These are phyloP conservation scores for Nannochloris sp. DNA, from an alignment of 139 green algal species.

Conservation along the genomic window DNA sequence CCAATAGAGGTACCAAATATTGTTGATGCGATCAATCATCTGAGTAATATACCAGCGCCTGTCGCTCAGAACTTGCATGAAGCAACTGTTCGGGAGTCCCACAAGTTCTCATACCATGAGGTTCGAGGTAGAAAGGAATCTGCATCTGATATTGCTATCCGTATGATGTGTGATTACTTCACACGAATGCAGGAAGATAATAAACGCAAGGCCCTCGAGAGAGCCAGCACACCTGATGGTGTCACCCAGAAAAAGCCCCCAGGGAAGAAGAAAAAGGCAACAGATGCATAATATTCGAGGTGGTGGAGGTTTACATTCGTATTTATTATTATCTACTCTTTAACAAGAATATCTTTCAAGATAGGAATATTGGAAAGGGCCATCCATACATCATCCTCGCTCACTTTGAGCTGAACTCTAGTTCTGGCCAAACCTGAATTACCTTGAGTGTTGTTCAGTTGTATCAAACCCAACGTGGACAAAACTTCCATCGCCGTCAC, in stretches of 20 bases:
- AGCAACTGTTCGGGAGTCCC: not conserved
- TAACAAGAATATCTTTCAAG: conserved; percentile 2
- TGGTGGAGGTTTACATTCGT: too few relatives aligned
- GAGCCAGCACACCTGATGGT: too few relatives aligned
- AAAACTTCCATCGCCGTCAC: conserved; percentile 6
- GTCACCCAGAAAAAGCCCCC: too few relatives aligned
- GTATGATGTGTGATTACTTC: conserved; percentile 6
- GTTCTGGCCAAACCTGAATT: not conserved
- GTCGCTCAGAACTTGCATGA: not conserved
- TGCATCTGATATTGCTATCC: not conserved
- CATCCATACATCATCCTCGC: conserved; percentile 22
- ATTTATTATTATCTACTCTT: too few relatives aligned
- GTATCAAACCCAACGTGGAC: conserved; percentile 7
- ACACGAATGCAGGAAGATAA: conserved; percentile 1
- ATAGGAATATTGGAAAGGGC: conserved; percentile 14
- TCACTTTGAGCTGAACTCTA: conserved; percentile 13
- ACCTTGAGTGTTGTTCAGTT: not conserved
- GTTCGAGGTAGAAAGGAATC: not conserved
- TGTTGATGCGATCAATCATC: not conserved
- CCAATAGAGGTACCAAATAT: conserved; percentile 7
- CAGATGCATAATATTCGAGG: too few relatives aligned
- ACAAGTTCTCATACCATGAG: conserved; percentile 3
- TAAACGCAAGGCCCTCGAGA: not conserved
- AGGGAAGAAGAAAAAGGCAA: too few relatives aligned
- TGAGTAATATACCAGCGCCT: not conserved